Percentiles rank a stretch among this genome's conserved stretches.
Conservation (phyloP, 2,329 filamentous ascomycete species). For the Bisporella sp. region DNA sequence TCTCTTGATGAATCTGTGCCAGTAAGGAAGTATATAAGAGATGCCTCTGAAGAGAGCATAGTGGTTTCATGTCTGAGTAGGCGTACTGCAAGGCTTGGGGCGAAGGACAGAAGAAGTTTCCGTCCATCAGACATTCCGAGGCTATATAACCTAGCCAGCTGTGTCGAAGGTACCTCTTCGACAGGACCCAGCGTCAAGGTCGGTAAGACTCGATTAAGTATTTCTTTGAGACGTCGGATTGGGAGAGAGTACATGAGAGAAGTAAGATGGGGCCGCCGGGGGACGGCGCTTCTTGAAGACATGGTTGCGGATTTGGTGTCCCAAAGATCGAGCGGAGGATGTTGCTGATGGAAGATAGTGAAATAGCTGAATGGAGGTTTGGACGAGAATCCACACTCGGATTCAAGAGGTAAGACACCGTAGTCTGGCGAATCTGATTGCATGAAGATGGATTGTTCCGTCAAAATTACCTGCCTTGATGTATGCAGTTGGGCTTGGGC, state of each 20-base stretch:
- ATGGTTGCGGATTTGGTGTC: constrained; percentile 10
- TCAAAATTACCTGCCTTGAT: background rate
- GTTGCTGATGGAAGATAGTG: background rate
- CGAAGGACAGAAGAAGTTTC: constrained; percentile 22
- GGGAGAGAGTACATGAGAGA: constrained; percentile 26
- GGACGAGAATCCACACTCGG: no score
- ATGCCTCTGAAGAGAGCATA: constrained; percentile 24
- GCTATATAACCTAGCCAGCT: constrained; percentile 24
- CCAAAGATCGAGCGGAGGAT: background rate
- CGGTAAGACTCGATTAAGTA: constrained; percentile 21
- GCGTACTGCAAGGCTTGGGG: constrained; percentile 21
- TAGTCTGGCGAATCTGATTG: background rate
- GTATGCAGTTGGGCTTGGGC: no score
- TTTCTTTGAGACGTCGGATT: constrained; percentile 23
- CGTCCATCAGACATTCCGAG: constrained; percentile 24
- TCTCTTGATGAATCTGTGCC: constrained; percentile 6
- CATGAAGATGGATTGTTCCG: background rate
- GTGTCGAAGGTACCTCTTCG: constrained; percentile 24
- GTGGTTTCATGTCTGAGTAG: constrained; percentile 25
- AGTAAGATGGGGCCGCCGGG: constrained; percentile 15
- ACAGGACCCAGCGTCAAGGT: constrained; percentile 19
- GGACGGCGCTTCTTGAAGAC: constrained; percentile 18
- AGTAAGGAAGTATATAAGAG: constrained; percentile 20
- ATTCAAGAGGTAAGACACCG: background rate
- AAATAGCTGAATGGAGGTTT: background rate